A percentile compares a stretch with the other conserved stretches of the same genome.
These are phyloP conservation scores for Leucogyrophana mollusca DNA, from an alignment of 768 basidiomycete species.

Conservation along the genomic window DNA sequence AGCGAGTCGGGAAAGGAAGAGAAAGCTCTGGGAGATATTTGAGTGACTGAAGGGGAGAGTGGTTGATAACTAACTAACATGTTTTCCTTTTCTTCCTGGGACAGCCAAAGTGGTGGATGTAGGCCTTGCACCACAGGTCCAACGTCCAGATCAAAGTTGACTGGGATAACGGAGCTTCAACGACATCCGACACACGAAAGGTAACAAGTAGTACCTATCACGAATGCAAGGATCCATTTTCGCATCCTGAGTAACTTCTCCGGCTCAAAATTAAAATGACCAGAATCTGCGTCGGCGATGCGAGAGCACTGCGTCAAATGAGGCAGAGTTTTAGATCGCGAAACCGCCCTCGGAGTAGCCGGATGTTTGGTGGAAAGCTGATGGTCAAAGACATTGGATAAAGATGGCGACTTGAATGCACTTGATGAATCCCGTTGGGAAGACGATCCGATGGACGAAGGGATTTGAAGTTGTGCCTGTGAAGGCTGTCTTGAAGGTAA, in stretches of 20 bases:
- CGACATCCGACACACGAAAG: not conserved
- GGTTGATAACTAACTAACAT: conserved; percentile 47
- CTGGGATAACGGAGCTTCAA: conserved; percentile 33
- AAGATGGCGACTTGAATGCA: conserved; percentile 33
- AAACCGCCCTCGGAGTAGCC: conserved; percentile 23
- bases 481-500: conserved; percentile 17
- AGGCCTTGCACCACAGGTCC: conserved; percentile 77
- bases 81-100: conserved; percentile 72
- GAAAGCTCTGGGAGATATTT: conserved; percentile 77
- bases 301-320: conserved; percentile 29
- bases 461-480: conserved; percentile 7
- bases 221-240: conserved; percentile 68
- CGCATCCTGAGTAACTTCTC: conserved; percentile 50
- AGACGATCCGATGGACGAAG: not conserved
- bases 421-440: conserved; percentile 1
- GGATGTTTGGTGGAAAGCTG: conserved; percentile 11
- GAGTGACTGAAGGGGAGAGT: too few relatives aligned
- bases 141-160: conserved; percentile 86
- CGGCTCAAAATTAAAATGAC: conserved; percentile 45
- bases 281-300: conserved; percentile 32
- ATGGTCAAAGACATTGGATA: conserved; percentile 25
- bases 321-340: conserved; percentile 49
- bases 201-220: conserved; percentile 54
- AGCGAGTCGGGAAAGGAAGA: conserved; percentile 89
- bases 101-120: conserved; percentile 65